phyloP scores from a whole-genome alignment of 2,329 filamentous ascomycete species.

The Blastomyces silverae region DNA sequence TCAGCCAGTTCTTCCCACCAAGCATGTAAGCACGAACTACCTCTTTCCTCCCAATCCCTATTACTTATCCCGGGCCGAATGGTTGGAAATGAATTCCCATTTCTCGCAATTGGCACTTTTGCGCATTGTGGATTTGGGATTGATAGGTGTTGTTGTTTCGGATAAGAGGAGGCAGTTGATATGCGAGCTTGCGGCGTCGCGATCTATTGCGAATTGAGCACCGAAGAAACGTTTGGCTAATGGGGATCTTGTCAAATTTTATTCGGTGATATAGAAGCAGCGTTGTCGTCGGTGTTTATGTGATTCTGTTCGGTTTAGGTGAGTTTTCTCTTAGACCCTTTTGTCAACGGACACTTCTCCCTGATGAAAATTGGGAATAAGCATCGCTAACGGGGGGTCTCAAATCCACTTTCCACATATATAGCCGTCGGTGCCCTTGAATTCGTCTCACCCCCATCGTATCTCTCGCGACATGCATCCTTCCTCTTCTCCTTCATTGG shows the following conservation, averaged over 20 bases:
- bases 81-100: not conserved
- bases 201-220: not conserved
- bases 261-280: conserved; percentile 48
- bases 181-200: not conserved
- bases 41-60: not conserved
- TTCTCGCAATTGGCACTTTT: not conserved
- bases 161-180: not conserved
- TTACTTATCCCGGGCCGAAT: not conserved
- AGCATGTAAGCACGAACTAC: conserved; percentile 26
- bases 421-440: conserved; percentile 68
- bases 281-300: conserved; percentile 75
- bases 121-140: not conserved
- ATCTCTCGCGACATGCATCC: conserved; percentile 85
- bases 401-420: not conserved
- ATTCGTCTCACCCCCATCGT: conserved; percentile 78
- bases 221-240: not conserved
- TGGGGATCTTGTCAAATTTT: not conserved
- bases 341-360: not conserved
- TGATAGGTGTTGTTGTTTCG: not conserved
- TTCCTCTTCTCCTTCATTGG: conserved; percentile 98
- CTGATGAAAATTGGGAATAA: not conserved
- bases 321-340: conserved; percentile 32
- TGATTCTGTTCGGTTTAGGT: conserved; percentile 86
- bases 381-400: not conserved
- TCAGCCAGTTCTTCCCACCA: conserved; percentile 43